Evolutionary conservation across 2,329 filamentous ascomycete species (phyloP), one percentile per base, ranked within the genome.

Genomic region (Scedosporium apiospermum): DNA sequence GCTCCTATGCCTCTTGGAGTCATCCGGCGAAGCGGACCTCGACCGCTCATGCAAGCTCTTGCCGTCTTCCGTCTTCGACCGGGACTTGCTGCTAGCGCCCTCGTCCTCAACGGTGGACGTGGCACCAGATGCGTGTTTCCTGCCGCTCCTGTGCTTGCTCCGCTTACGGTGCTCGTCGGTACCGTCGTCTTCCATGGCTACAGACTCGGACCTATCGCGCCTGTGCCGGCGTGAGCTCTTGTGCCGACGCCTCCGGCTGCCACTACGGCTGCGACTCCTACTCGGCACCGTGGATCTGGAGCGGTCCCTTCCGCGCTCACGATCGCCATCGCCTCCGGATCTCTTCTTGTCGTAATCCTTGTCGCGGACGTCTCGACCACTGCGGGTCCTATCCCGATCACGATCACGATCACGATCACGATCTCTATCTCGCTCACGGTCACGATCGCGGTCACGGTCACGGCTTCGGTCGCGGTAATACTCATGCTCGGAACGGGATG

Each of bases 11-110:
- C 80, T 75, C 66, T 81, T 84, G 44, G 80, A 80, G 9, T 81
- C 80, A 12, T 85, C 83, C 1, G 82, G 83, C 2, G 89, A 91
- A 4, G 80, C 80, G 4, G 88, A 90, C 63, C 88, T 81, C 0
- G 87, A 86, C 60, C 82, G 81, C 58, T 85, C 81, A 12, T 77
- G 75, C 26, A 30, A 30, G 66, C 79, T 69, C 66, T 78, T 77
- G 58, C 78, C 75, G 66, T 73, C 73, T 65, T 68, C 49, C 57
- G 66, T 65, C 65, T 75, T 72, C 53, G 74, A 66, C 44, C 72
- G 72, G 49, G 71, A 69, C 65, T 82, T 42, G 26, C 16, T 42
- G n/a, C 46, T 44, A 23, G 30, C 42, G 12, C 53, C 77, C 59
- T 79, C 77, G 18, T 81, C 81, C 58, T 81, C 21, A 6, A 27